These are phyloP conservation scores for Kingdonia uniflora DNA, from an alignment of 164 flowering plant genomes.

Conservation along the genomic window DNA sequence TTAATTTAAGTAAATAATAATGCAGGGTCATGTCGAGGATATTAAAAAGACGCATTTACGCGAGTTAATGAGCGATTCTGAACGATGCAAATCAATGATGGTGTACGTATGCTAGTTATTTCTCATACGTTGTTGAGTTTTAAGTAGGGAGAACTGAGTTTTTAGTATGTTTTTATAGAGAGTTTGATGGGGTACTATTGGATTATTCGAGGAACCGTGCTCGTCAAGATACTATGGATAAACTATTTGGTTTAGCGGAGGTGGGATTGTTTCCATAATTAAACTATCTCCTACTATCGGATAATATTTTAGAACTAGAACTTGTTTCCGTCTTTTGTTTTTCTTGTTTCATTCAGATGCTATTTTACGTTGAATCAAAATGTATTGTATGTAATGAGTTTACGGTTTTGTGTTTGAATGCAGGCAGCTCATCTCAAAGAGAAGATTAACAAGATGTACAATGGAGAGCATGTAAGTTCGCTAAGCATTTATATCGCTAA, in stretches of 20 bases:
- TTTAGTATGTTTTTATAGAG: slow-evolving; percentile 27
- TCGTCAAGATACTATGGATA: slow-evolving; percentile 48
- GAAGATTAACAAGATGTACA: slow-evolving; percentile 71
- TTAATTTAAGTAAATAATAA: too few species aligned
- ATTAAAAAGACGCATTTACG: slow-evolving; percentile 76
- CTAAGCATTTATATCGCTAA: background rate
- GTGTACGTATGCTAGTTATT: slow-evolving; percentile 36
- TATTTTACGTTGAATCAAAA: too few species aligned
- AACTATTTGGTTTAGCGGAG: slow-evolving; percentile 70
- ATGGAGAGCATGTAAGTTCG: slow-evolving; percentile 71
- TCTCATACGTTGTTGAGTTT: background rate
- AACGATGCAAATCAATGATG: slow-evolving; percentile 78
- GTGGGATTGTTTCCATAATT: slow-evolving; percentile 20
- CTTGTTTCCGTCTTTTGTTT: too few species aligned
- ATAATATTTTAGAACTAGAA: too few species aligned
- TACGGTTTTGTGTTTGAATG: slow-evolving; percentile 6
- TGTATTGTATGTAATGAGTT: too few species aligned
- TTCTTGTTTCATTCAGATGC: too few species aligned
- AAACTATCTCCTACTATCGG: background rate
- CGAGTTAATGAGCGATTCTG: slow-evolving; percentile 58
- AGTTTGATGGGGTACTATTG: slow-evolving; percentile 69
- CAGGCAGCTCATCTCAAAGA: slow-evolving; percentile 77
- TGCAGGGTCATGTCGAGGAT: slow-evolving; percentile 70
- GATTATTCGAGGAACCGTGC: slow-evolving; percentile 84
- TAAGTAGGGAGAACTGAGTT: background rate